These are phyloP conservation scores for Scheffersomyces quercinus DNA, from an alignment of 1,139 yeast species.

Conservation along the genomic window DNA sequence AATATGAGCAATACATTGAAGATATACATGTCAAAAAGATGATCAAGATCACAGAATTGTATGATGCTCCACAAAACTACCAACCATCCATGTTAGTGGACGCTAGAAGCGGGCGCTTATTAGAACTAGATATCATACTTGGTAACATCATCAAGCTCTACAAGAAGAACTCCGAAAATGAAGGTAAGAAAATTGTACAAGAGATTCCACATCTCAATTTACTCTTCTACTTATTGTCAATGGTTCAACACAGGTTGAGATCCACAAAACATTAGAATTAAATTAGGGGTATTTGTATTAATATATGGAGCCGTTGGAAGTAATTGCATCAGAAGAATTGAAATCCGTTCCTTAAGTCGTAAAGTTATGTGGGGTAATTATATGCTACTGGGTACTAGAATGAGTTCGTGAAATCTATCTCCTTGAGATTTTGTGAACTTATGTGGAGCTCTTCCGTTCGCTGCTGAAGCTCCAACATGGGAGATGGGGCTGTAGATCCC, in stretches of 20 bases:
- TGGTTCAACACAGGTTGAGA: conserved; percentile 28
- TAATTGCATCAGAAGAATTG: too few species aligned
- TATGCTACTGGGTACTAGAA: conserved; percentile 1
- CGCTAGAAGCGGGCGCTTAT: conserved; percentile 63
- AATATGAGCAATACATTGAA: conserved; percentile 13
- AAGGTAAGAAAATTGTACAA: conserved; percentile 3
- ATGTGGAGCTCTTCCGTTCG: conserved; percentile 1
- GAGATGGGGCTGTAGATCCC: conserved; percentile 8
- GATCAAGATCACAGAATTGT: conserved; percentile 14
- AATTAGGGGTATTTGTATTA: too few species aligned
- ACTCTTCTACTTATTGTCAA: conserved; percentile 35
- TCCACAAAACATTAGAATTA: neutral
- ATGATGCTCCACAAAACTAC: conserved; percentile 22
- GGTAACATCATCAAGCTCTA: conserved; percentile 24
- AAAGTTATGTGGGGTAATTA: too few species aligned
- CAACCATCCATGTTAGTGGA: conserved; percentile 76
- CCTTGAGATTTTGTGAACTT: conserved; percentile 6
- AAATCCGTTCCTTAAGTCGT: too few species aligned
- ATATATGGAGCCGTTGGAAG: too few species aligned
- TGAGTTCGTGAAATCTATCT: conserved; percentile 21
- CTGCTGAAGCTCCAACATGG: conserved; percentile 1
- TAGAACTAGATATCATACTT: conserved; percentile 61
- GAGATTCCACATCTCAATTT: conserved; percentile 24
- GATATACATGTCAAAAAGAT: conserved; percentile 18
- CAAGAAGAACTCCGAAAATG: conserved; percentile 8